Evolutionary conservation across 495 filamentous ascomycete species (phyloP).

Genomic region (Lepraria neglecta): DNA sequence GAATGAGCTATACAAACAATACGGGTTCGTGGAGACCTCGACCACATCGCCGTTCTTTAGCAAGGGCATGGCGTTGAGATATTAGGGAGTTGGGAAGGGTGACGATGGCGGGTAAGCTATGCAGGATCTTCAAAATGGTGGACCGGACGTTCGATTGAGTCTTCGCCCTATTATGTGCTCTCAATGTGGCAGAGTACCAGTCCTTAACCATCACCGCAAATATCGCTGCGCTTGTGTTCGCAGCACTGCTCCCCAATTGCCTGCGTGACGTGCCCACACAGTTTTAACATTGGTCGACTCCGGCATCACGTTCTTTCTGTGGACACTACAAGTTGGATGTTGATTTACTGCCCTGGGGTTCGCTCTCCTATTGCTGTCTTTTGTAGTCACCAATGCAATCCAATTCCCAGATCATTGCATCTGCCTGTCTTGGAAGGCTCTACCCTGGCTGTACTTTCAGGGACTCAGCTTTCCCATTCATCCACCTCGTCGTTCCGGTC

Average conservation of each 20-base stretch:
- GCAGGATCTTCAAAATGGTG: neutral
- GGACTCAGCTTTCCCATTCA: neutral
- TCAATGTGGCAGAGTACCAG: too few relatives aligned
- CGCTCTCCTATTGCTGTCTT: too few relatives aligned
- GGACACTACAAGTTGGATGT: too few relatives aligned
- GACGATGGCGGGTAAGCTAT: neutral
- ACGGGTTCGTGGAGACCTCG: constrained; percentile 37
- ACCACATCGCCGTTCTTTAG: neutral
- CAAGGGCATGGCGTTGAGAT: neutral
- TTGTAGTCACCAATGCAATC: neutral
- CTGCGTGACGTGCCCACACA: too few relatives aligned
- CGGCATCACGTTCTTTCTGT: too few relatives aligned
- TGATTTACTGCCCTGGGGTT: too few relatives aligned
- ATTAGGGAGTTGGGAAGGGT: too few relatives aligned
- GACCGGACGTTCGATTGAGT: neutral
- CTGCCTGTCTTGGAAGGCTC: neutral
- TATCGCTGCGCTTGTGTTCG: too few relatives aligned
- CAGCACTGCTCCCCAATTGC: too few relatives aligned
- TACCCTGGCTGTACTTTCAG: neutral
- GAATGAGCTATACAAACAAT: constrained; percentile 39
- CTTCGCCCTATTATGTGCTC: too few relatives aligned
- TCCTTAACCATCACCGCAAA: too few relatives aligned
- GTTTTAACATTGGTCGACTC: too few relatives aligned
- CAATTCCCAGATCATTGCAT: neutral
- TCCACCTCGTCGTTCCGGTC: neutral